phyloP scores from a whole-genome alignment of 2,329 filamentous ascomycete genomes.

The Xylaria sp. region DNA sequence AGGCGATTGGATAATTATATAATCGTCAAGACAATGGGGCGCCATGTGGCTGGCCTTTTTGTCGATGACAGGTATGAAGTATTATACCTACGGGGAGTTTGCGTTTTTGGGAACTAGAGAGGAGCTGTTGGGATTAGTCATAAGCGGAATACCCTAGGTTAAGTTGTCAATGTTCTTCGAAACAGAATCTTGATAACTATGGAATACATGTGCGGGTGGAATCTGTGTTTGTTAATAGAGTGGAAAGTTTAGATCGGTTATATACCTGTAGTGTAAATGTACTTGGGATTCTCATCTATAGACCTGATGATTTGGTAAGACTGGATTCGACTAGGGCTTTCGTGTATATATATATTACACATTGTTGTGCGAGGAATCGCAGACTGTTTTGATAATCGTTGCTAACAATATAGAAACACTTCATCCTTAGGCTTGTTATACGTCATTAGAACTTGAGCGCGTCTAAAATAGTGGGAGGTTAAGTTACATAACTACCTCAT shows the following conservation, averaged over 20 bases:
- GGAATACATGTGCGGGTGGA: not conserved
- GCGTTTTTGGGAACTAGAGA: not conserved
- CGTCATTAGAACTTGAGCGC: not conserved
- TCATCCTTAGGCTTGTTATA: not conserved
- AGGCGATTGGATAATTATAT: not conserved
- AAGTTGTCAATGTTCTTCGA: not conserved
- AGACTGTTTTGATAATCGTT: no score
- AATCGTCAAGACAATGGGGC: not conserved
- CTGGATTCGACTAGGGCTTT: not conserved
- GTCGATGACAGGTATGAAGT: no score
- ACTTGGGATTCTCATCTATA: not conserved
- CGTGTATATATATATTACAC: not conserved
- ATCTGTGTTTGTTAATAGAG: not conserved
- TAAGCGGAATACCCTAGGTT: not conserved
- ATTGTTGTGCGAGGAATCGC: no score
- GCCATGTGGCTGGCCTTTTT: not conserved
- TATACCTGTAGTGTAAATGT: not conserved
- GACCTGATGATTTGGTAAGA: not conserved
- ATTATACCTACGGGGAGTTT: not conserved
- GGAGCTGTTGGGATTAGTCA: conserved; percentile 2
- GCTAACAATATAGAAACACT: not conserved
- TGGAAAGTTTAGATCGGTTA: not conserved
- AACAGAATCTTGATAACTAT: not conserved
- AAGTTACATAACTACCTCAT: no score
- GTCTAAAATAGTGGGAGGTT: not conserved